Percentiles rank a stretch among this genome's conserved stretches.
phyloP scores from a whole-genome alignment of 805 yeast species.

The Saturnispora hagleri region DNA sequence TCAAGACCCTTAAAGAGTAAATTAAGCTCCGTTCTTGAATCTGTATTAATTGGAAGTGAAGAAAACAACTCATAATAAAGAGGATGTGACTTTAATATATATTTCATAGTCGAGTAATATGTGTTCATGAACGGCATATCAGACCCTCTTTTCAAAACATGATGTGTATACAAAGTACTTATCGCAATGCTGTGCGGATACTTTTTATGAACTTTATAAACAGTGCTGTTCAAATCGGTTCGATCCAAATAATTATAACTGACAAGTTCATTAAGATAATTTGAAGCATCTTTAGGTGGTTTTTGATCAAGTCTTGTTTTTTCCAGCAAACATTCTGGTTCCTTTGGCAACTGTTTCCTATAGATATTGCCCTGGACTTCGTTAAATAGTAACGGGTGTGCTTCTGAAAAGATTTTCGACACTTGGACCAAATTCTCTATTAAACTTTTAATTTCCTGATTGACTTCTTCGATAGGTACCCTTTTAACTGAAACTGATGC shows the following conservation, averaged over 20 bases:
- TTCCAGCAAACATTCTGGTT: not conserved
- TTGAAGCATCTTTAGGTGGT: not conserved
- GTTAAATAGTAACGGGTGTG: not conserved
- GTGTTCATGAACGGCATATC: not conserved
- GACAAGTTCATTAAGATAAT: constrained; percentile 1
- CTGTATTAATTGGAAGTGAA: not conserved
- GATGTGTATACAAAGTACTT: not conserved
- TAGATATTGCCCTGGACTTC: constrained; percentile 1
- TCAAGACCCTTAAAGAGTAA: not conserved
- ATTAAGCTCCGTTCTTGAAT: not conserved
- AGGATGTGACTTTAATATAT: not conserved
- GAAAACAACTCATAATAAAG: not conserved
- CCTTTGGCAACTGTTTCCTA: constrained; percentile 4
- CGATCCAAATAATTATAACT: constrained; percentile 7
- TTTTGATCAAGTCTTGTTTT: not conserved
- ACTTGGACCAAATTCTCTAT: not conserved
- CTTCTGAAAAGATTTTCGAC: not conserved
- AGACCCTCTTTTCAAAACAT: constrained; percentile 1
- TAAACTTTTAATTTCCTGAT: not conserved
- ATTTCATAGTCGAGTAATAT: not conserved
- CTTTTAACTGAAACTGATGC: not conserved
- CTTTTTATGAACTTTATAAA: constrained; percentile 2
- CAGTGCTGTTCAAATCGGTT: not conserved
- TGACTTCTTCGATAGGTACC: not conserved
- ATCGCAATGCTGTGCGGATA: not conserved